These are phyloP conservation scores for Ceratobasidium sp. DNA, from an alignment of 1,284 basidiomycete genomes.

Conservation along the genomic window DNA sequence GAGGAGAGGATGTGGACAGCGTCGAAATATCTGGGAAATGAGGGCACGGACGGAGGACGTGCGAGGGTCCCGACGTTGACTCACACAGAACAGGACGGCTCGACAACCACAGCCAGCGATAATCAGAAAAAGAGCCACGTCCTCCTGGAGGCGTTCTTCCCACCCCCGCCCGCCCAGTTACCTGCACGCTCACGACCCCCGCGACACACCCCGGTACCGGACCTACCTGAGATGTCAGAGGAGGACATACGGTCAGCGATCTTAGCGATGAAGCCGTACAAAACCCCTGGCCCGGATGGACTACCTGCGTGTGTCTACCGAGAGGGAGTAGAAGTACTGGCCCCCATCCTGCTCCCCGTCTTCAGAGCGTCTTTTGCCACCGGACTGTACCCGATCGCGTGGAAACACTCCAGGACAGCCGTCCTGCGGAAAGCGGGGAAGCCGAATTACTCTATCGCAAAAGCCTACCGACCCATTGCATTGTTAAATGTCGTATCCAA, in stretches of 20 bases:
- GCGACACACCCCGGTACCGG: background rate
- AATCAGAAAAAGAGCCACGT: slow-evolving; percentile 38
- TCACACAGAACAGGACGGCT: background rate
- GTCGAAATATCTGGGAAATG: slow-evolving; percentile 1
- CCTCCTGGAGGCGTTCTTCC: slow-evolving; percentile 43
- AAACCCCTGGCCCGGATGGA: slow-evolving; percentile 55
- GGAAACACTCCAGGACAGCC: slow-evolving; percentile 24
- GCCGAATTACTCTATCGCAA: slow-evolving; percentile 41
- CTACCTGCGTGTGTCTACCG: slow-evolving; percentile 56
- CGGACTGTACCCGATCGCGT: background rate
- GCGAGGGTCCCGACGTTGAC: slow-evolving; percentile 33
- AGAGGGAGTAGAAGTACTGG: slow-evolving; percentile 49
- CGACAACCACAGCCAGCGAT: too few relatives aligned
- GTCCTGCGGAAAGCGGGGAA: slow-evolving; percentile 44
- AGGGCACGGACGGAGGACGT: background rate
- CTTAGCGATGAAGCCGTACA: slow-evolving; percentile 47
- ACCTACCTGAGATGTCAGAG: background rate
- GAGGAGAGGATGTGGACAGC: slow-evolving; percentile 42
- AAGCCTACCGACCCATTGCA: slow-evolving; percentile 45
- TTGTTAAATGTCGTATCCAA: slow-evolving; percentile 36
- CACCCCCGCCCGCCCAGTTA: slow-evolving; percentile 14
- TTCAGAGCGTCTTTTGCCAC: background rate
- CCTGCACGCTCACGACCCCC: background rate
- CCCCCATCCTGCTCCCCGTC: slow-evolving; percentile 48
- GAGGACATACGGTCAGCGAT: slow-evolving; percentile 24